Evolutionary conservation across 345 rosid genomes (phyloP), one percentile per base, ranked within the genome.

Genomic region (Linum trigynum): DNA sequence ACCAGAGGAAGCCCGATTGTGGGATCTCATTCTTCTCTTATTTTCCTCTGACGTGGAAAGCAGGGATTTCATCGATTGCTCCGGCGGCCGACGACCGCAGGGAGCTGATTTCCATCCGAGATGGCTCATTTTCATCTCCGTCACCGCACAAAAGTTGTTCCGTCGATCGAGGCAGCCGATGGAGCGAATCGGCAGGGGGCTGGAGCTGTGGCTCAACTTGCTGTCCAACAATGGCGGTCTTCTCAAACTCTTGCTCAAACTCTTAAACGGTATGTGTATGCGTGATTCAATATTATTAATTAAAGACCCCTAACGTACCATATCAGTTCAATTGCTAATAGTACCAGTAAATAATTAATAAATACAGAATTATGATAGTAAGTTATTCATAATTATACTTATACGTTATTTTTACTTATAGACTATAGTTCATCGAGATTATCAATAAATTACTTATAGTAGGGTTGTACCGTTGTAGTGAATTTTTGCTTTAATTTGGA

Each of bases 91-190:
- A 2, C 37, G 48, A 38, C 14, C 50, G 50, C 9, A 43, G 50
- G 53, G 9, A 3, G 14, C 9, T 15, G 63, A 61, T 41, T 61
- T 71, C 55, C 42, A 38, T 12, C 45, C 55, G 2, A 60, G 75
- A 62, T 71, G 75, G 75, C 66, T 71, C 32, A 71, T 71, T 41
- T 71, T 71, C 66, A 61, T 61, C 14, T 71, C 75, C 8, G 42
- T 71, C 55, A 15, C 66, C 41, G 17, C 11, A 0, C 70, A 66
- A 38, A 66, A 66, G 45, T 11, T 71, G 39, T 38, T 66, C 10
- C 62, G 61, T 32, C 17, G 7, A 16, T 7, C 16, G 56, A 55
- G 39, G 45, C 10, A n/a, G 32, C 66, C 75, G 0, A 0, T 71
- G 51, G 66, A 65, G 12, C 48, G 6, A 2, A 3, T 43, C 1